Percentiles rank a stretch among this genome's conserved stretches.
phyloP scores from a whole-genome alignment of 2,329 filamentous ascomycete genomes.

The Neoscytalidium dimidiatum region DNA sequence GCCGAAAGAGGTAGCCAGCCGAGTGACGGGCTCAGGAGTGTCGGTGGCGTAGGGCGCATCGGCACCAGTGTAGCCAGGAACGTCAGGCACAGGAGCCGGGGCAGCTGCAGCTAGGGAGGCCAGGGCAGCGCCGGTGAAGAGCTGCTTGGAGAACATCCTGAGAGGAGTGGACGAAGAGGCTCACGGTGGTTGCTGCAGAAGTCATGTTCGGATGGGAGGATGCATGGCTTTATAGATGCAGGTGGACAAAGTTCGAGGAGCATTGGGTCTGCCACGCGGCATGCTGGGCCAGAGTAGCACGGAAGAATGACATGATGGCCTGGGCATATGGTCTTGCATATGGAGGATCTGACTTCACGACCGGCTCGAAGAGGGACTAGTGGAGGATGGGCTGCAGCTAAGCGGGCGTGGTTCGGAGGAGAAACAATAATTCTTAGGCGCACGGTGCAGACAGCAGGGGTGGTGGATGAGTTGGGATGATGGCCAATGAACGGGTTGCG shows the following conservation, averaged over 20 bases:
- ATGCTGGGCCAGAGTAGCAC: not conserved
- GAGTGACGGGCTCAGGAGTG: slow-evolving; percentile 26
- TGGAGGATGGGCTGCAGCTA: not conserved
- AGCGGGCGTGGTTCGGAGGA: not conserved
- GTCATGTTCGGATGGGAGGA: not conserved
- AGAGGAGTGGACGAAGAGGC: not conserved
- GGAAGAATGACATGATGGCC: slow-evolving; percentile 13
- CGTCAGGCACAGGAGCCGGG: slow-evolving; percentile 43
- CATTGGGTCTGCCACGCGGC: not conserved
- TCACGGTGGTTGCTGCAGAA: not conserved
- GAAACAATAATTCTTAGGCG: not conserved
- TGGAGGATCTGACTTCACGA: slow-evolving; percentile 16
- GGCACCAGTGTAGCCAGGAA: slow-evolving; percentile 48
- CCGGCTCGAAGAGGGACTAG: slow-evolving; percentile 4
- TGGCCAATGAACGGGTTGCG: not conserved
- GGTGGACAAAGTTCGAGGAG: not conserved
- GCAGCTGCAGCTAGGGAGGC: slow-evolving; percentile 37
- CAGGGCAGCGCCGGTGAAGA: slow-evolving; percentile 27
- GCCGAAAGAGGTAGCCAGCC: slow-evolving; percentile 45
- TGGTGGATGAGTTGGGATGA: not conserved
- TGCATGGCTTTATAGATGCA: slow-evolving; percentile 1
- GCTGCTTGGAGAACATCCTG: slow-evolving; percentile 41
- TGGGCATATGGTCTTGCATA: not conserved
- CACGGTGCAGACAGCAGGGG: not conserved
- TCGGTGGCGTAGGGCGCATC: slow-evolving; percentile 44